These are phyloP conservation scores for Amanita rimosa DNA, from an alignment of 768 basidiomycete genomes.

Conservation along the genomic window DNA sequence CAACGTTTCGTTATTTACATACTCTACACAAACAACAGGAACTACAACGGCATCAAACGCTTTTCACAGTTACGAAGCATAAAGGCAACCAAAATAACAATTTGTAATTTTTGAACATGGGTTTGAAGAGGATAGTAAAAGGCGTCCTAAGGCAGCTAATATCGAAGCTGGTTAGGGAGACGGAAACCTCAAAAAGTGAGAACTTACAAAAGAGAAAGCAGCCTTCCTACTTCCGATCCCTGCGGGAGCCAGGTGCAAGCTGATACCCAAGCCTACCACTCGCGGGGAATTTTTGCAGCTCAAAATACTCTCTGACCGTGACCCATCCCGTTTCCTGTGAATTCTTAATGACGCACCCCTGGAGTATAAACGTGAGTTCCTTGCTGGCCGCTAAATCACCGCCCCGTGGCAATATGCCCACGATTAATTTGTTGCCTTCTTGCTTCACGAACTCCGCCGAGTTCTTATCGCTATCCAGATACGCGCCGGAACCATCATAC, in stretches of 20 bases:
- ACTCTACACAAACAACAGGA: neutral
- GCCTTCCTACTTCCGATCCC: neutral
- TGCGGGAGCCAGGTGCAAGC: neutral
- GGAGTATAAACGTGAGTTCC: neutral
- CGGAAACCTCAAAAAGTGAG: neutral
- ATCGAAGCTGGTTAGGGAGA: neutral
- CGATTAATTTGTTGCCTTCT: neutral
- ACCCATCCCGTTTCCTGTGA: neutral
- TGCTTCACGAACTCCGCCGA: neutral
- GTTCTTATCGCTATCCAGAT: neutral
- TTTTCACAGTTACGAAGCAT: neutral
- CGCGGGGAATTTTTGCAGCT: neutral
- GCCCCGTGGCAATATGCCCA: neutral
- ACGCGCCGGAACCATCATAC: neutral
- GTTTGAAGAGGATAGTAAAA: neutral
- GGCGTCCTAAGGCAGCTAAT: neutral
- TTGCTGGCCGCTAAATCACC: neutral
- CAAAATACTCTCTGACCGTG: neutral
- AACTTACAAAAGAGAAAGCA: neutral
- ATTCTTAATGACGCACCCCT: neutral
- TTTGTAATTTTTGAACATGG: neutral
- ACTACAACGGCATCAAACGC: neutral
- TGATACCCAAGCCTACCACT: neutral
- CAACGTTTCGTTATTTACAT: neutral
- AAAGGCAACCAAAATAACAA: neutral